Evolutionary conservation across 2,329 filamentous ascomycete genomes (phyloP).

Genomic region (Dryadomyces quercivorus): DNA sequence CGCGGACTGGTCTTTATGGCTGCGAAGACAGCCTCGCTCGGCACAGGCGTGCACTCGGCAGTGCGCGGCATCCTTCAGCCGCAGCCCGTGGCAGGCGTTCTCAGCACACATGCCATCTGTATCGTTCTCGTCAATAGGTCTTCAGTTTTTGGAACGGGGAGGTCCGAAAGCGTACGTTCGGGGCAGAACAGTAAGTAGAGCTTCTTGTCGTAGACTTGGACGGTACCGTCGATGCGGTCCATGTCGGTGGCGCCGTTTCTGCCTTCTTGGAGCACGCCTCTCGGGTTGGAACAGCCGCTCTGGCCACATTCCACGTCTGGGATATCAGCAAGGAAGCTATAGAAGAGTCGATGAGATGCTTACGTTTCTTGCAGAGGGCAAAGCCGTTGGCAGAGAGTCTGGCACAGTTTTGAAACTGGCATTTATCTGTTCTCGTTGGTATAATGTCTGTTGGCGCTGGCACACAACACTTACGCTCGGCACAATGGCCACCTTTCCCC

Average conservation of each 20-base stretch:
- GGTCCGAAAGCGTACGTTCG: neutral
- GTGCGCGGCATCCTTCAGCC: constrained; percentile 1
- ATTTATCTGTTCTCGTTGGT: constrained; percentile 2
- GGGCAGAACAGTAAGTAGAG: constrained; percentile 6
- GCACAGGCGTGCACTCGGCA: constrained; percentile 10
- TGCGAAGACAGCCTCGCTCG: constrained; percentile 6
- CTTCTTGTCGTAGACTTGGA: constrained; percentile 7
- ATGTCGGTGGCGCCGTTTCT: neutral
- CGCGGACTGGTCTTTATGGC: neutral
- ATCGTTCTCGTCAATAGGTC: neutral
- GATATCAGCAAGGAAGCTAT: neutral
- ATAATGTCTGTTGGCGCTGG: too few relatives aligned
- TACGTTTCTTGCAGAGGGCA: constrained; percentile 9
- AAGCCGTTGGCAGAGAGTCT: constrained; percentile 1
- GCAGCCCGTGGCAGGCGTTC: constrained; percentile 1
- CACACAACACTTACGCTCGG: constrained; percentile 1
- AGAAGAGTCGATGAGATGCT: neutral
- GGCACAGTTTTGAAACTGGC: neutral
- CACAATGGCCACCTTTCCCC: neutral
- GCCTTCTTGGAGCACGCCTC: neutral
- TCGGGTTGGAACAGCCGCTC: neutral
- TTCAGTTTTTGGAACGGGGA: neutral
- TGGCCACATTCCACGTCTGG: constrained; percentile 7
- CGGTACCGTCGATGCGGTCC: constrained; percentile 2
- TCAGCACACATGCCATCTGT: neutral